phyloP scores from a whole-genome alignment of 129 eudicot species.

The Chrysanthemum seticuspe region DNA sequence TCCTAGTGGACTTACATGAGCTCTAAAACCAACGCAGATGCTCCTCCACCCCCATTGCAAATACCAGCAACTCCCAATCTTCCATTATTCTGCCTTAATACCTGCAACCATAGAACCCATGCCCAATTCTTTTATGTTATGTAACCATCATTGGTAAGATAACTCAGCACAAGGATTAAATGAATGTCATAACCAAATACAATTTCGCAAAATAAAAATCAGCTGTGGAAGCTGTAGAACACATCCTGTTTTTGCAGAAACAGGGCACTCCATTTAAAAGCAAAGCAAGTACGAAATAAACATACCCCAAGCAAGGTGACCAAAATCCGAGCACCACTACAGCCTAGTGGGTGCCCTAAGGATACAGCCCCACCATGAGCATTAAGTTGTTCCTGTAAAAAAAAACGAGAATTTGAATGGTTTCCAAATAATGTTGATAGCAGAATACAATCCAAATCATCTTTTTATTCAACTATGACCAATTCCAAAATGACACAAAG shows the following conservation, averaged over 20 bases:
- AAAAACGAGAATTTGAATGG: not conserved
- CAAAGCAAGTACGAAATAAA: not conserved
- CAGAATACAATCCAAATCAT: too few species aligned
- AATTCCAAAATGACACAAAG: not conserved
- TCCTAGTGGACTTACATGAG: slow-evolving; percentile 55
- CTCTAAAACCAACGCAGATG: slow-evolving; percentile 92
- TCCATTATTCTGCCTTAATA: slow-evolving; percentile 65
- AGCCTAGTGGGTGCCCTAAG: slow-evolving; percentile 95
- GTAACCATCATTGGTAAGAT: not conserved
- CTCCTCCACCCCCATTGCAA: slow-evolving; percentile 99
- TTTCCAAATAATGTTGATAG: not conserved
- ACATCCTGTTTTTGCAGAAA: not conserved
- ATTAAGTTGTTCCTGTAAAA: slow-evolving; percentile 61
- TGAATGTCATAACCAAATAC: too few species aligned
- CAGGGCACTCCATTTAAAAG: not conserved
- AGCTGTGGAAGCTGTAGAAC: not conserved
- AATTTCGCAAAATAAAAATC: too few species aligned
- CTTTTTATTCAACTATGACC: too few species aligned
- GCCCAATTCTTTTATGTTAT: not conserved
- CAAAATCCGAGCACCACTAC: slow-evolving; percentile 97
- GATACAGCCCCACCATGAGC: slow-evolving; percentile 97
- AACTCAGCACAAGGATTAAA: not conserved
- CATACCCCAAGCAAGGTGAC: slow-evolving; percentile 86
- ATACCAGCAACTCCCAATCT: slow-evolving; percentile 86
- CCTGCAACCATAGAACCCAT: slow-evolving; percentile 46